Evolutionary conservation across 768 basidiomycete genomes (phyloP), one percentile per base, ranked within the genome.

Genomic region (Lanmaoa rubissima): DNA sequence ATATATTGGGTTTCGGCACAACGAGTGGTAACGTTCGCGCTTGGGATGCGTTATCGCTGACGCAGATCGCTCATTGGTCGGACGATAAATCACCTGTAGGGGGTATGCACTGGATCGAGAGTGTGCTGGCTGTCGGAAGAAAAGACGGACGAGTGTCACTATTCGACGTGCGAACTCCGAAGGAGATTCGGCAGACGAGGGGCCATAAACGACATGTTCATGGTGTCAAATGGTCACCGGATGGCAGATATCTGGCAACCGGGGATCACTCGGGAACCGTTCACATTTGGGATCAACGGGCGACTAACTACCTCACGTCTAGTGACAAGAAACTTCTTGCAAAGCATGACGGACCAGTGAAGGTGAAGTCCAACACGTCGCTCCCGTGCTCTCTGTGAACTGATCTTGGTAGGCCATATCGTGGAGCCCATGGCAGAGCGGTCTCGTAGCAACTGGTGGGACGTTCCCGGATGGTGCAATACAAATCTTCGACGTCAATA

Each of bases 401-500:
- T 39, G 41, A 50, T 46, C 7, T 36, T 49, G 42, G 48, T 48
- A 88, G 87, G 87, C 88, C 1, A 73, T 89, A 46, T 82, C 86
- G 0, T 89, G 87, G 87, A 85, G 85, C 62, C 87, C 87, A 0
- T 89, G 87, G 87, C 83, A 87, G 61, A 75, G 77, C 5, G 82
- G 81, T 53, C 74, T 90, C 5, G 75, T 89, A 31, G 87, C 88
- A 5, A 82, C 85, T 1, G 87, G 87, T 16, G 84, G 87, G 13
- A 81, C 81, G 14, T 84, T 83, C 42, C 79, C 79, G 14, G 87
- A 89, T 60, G 82, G 83, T 47, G 75, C 71, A 31, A 77, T 84
- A 62, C 81, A 78, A 55, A 74, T 85, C 40, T 85, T 82, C 76
- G 78, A 77, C 38, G 57, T 74, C 28, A 62, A 71, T 26, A 73